Percentiles rank a stretch among this genome's conserved stretches.
Evolutionary conservation across 495 filamentous ascomycete species (phyloP).

Genomic region (Daldinia childiae): DNA sequence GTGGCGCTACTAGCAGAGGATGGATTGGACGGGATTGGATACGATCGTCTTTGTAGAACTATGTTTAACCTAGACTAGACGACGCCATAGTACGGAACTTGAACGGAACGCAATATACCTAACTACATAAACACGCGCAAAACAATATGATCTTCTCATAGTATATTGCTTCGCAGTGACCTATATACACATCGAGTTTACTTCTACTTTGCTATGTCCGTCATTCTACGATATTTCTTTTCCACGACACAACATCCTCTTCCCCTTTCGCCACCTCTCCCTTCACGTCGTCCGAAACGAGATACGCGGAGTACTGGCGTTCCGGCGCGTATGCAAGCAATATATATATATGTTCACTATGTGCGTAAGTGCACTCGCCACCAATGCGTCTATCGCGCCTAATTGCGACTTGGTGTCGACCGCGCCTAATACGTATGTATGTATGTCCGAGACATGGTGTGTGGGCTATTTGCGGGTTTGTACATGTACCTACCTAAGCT

Average conservation of each 20-base stretch:
- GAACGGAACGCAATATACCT: background rate
- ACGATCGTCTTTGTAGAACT: background rate
- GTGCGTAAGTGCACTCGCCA: background rate
- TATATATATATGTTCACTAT: background rate
- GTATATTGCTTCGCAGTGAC: background rate
- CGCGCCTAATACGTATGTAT: background rate
- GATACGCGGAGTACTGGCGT: background rate
- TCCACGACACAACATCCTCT: background rate
- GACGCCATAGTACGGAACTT: background rate
- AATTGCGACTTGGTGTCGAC: background rate
- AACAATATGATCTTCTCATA: background rate
- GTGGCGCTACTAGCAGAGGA: background rate
- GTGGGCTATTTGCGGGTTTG: background rate
- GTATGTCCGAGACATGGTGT: background rate
- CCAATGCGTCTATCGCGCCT: background rate
- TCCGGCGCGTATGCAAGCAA: background rate
- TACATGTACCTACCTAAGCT: no score
- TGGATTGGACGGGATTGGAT: background rate
- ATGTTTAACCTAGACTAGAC: conserved; percentile 8
- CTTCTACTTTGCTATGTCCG: background rate
- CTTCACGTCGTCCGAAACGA: background rate
- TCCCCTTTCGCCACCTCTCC: background rate
- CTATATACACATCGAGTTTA: background rate
- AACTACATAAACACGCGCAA: background rate
- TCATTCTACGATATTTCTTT: background rate